A percentile compares a stretch with the other conserved stretches of the same genome.
Evolutionary conservation across 148 eudicot genomes (phyloP).

Genomic region (Rhododendron williamsianum): DNA sequence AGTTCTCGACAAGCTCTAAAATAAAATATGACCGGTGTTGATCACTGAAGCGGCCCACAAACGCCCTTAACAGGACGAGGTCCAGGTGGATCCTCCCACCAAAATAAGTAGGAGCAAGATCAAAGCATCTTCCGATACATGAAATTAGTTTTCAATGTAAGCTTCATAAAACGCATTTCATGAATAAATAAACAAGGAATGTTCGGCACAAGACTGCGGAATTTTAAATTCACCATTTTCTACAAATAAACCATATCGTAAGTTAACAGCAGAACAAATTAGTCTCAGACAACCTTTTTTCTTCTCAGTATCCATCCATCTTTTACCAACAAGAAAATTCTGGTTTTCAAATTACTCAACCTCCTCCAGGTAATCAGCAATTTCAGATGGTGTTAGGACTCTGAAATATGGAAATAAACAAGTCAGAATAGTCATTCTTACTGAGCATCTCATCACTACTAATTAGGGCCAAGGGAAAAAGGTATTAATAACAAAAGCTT

Average conservation of each 20-base stretch:
- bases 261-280: neutral
- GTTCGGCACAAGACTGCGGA: neutral
- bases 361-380: constrained; percentile 93
- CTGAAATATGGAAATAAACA: constrained; percentile 38
- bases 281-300: neutral
- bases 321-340: neutral
- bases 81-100: neutral
- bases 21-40: neutral
- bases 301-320: neutral
- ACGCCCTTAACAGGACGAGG: neutral
- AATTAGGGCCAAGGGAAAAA: neutral
- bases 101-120: neutral
- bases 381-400: constrained; percentile 83
- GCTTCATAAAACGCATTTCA: neutral
- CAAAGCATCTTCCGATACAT: neutral
- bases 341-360: constrained; percentile 46
- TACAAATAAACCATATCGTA: neutral
- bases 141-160: neutral
- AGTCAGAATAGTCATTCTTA: neutral
- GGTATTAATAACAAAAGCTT: constrained; percentile 9
- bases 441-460: neutral
- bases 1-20: neutral
- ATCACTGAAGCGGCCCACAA: neutral
- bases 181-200: neutral
- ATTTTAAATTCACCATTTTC: constrained; percentile 8